Conservation (phyloP, 192 early-diverging fungal genomes). For the Borealophlyctis nickersoniae region DNA sequence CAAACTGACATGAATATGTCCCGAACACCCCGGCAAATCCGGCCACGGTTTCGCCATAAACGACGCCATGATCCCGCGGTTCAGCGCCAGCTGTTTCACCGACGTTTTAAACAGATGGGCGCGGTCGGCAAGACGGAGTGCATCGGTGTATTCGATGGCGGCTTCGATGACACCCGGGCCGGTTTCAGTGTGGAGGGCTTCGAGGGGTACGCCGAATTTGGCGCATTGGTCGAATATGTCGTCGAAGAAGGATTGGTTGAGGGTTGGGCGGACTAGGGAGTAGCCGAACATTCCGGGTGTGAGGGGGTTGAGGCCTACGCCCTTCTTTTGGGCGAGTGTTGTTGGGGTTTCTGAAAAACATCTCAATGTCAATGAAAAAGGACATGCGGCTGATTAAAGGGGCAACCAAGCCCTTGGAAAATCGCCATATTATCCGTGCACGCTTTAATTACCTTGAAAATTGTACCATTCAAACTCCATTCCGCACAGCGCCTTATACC, state of each 20-base stretch:
- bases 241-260: slow-evolving; percentile 69
- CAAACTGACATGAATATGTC: slow-evolving; percentile 74
- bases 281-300: slow-evolving; percentile 86
- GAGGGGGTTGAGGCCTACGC: slow-evolving; percentile 51
- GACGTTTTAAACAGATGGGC: slow-evolving; percentile 76
- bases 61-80: slow-evolving; percentile 67
- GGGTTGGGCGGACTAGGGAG: slow-evolving; percentile 60
- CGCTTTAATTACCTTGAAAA: slow-evolving; percentile 61
- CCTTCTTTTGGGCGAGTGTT: slow-evolving; percentile 59
- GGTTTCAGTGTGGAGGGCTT: slow-evolving; percentile 80
- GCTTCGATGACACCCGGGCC: slow-evolving; percentile 82
- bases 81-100: slow-evolving; percentile 68
- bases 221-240: slow-evolving; percentile 64
- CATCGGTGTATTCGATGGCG: slow-evolving; percentile 62
- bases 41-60: slow-evolving; percentile 84
- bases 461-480: slow-evolving; percentile 78
- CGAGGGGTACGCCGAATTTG: slow-evolving; percentile 57
- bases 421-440: too few relatives aligned
- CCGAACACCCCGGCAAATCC: slow-evolving; percentile 73
- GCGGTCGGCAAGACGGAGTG: slow-evolving; percentile 62
- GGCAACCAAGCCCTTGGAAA: too few relatives aligned
- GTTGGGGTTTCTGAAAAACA: slow-evolving; percentile 71
- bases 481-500: slow-evolving; percentile 43
- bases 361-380: too few relatives aligned
- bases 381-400: too few relatives aligned